Conservation (phyloP, 2,329 filamentous ascomycete species). For the Clarireedia paspali region DNA sequence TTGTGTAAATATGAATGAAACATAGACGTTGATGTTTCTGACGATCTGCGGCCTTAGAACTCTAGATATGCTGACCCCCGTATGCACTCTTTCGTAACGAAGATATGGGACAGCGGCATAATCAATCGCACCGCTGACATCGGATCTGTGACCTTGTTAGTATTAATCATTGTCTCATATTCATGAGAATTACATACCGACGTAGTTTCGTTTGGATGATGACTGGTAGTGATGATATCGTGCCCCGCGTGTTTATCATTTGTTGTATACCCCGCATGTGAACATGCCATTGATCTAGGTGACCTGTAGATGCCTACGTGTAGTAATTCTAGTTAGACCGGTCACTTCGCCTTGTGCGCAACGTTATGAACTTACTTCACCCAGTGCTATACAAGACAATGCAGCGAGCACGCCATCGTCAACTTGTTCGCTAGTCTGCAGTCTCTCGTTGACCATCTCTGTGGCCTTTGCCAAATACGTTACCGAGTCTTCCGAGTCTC, state of each 20-base stretch:
- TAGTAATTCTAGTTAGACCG: background rate
- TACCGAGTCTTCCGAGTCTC: constrained; percentile 14
- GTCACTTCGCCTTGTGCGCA: background rate
- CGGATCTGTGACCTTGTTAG: constrained; percentile 11
- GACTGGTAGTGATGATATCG: constrained; percentile 3
- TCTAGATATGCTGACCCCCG: constrained; percentile 11
- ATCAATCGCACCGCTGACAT: constrained; percentile 21
- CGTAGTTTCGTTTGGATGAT: constrained; percentile 17
- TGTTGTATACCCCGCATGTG: constrained; percentile 22
- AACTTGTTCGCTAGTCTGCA: background rate
- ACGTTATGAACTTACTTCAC: constrained; percentile 12
- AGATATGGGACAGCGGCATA: constrained; percentile 17
- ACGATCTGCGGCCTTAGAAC: constrained; percentile 1
- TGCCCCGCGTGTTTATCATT: constrained; percentile 11
- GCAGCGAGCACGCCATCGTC: constrained; percentile 1
- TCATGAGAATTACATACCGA: constrained; percentile 8
- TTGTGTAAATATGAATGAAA: background rate
- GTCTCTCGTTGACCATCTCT: constrained; percentile 13
- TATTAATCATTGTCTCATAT: background rate
- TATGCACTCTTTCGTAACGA: constrained; percentile 1
- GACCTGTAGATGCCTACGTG: constrained; percentile 15
- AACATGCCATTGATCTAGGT: constrained; percentile 14
- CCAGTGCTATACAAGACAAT: constrained; percentile 19
- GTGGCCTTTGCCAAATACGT: constrained; percentile 13
- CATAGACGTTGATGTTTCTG: background rate